phyloP scores from a whole-genome alignment of 805 yeast genomes.

The Metschnikowia gelsemii region DNA sequence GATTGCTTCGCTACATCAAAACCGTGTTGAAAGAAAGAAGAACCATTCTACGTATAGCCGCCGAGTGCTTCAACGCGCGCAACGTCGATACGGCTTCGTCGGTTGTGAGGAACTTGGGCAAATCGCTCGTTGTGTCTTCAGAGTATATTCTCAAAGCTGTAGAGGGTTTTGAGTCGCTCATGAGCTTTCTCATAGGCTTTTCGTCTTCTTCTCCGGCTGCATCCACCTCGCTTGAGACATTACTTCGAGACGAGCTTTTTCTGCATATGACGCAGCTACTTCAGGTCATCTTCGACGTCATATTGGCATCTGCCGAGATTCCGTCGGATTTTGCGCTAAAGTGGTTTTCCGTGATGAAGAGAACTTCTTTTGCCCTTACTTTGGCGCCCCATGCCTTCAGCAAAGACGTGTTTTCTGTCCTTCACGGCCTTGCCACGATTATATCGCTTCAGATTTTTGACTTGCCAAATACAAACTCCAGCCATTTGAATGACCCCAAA shows the following conservation, averaged over 20 bases:
- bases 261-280: conserved; percentile 34
- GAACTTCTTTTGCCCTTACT: conserved; percentile 26
- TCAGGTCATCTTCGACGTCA: conserved; percentile 40
- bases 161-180: conserved; percentile 3
- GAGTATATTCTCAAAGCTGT: conserved; percentile 10
- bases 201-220: not conserved
- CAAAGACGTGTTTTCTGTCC: conserved; percentile 30
- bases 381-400: conserved; percentile 28
- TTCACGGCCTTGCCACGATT: conserved; percentile 49
- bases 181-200: not conserved
- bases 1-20: conserved; percentile 35
- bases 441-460: conserved; percentile 56
- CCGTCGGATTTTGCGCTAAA: conserved; percentile 29
- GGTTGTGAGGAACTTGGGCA: conserved; percentile 38
- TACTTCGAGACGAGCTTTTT: conserved; percentile 28
- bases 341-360: conserved; percentile 59
- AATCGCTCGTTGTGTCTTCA: conserved; percentile 11
- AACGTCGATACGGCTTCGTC: conserved; percentile 23
- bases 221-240: conserved; percentile 11
- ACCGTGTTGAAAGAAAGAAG: conserved; percentile 53
- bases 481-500: conserved; percentile 27
- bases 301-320: conserved; percentile 36
- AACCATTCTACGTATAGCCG: conserved; percentile 42
- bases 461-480: conserved; percentile 42
- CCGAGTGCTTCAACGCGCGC: conserved; percentile 27